phyloP scores from a whole-genome alignment of 768 basidiomycete species.

The Mycena galopus region DNA sequence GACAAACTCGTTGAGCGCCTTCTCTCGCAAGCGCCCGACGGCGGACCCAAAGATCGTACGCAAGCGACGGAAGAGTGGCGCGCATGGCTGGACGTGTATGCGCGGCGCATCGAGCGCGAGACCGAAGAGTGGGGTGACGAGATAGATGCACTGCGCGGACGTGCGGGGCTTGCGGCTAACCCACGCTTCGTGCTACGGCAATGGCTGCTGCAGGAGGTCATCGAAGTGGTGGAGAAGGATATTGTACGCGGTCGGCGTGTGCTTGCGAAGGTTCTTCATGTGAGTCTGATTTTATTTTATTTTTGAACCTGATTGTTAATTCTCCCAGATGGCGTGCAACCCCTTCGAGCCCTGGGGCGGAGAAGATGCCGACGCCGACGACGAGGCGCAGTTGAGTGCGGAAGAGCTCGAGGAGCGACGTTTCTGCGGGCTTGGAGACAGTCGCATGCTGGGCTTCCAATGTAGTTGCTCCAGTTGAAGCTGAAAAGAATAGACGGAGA shows the following conservation, averaged over 20 bases:
- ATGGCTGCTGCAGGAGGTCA: constrained; percentile 96
- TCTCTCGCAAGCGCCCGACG: constrained; percentile 62
- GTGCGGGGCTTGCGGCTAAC: constrained; percentile 72
- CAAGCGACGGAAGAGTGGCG: constrained; percentile 66
- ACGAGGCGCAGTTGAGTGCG: constrained; percentile 59
- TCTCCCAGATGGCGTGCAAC: constrained; percentile 81
- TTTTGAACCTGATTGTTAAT: neutral
- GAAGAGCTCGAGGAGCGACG: constrained; percentile 80
- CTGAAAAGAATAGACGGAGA: neutral
- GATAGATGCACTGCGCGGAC: constrained; percentile 60
- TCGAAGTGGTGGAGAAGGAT: constrained; percentile 79
- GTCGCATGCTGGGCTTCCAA: constrained; percentile 87
- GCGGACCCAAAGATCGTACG: constrained; percentile 56
- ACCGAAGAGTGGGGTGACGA: constrained; percentile 59
- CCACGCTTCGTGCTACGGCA: constrained; percentile 95
- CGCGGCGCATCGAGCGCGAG: constrained; percentile 68
- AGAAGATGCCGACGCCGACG: constrained; percentile 63
- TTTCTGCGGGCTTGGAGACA: constrained; percentile 84
- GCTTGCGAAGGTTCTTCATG: constrained; percentile 86
- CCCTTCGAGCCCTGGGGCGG: constrained; percentile 93
- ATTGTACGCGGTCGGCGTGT: constrained; percentile 71
- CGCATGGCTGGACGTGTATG: constrained; percentile 75
- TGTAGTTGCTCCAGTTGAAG: constrained; percentile 91
- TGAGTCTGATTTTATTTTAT: constrained; percentile 51
- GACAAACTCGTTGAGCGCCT: constrained; percentile 59